These are phyloP conservation scores for Dentipellis fragilis DNA, from an alignment of 768 basidiomycete genomes.

Conservation along the genomic window DNA sequence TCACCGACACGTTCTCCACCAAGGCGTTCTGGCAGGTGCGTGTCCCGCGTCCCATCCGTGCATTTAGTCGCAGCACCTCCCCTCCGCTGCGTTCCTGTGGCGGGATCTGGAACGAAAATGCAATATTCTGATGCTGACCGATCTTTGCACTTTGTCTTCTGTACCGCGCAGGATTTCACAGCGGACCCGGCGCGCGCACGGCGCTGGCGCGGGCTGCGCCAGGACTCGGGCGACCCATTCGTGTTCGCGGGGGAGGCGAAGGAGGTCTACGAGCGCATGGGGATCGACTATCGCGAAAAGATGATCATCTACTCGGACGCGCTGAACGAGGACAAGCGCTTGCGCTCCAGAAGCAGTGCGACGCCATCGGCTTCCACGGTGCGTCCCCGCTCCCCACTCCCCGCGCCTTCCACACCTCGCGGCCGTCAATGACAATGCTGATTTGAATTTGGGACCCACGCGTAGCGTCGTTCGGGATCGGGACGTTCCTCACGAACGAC, in stretches of 20 bases:
- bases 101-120: neutral
- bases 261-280: slow-evolving; percentile 58
- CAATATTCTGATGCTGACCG: neutral
- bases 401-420: neutral
- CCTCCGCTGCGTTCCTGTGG: neutral
- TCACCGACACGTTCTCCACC: slow-evolving; percentile 95
- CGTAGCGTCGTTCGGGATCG: slow-evolving; percentile 84
- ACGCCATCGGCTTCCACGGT: slow-evolving; percentile 65
- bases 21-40: slow-evolving; percentile 70
- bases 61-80: neutral
- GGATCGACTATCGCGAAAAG: slow-evolving; percentile 57
- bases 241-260: slow-evolving; percentile 69
- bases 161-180: slow-evolving; percentile 41
- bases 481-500: slow-evolving; percentile 88
- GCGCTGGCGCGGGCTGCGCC: slow-evolving; percentile 77
- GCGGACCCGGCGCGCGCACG: slow-evolving; percentile 46
- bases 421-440: neutral
- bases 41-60: neutral
- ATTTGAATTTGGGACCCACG: neutral
- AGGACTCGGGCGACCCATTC: slow-evolving; percentile 90
- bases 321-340: slow-evolving; percentile 64
- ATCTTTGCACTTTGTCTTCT: neutral
- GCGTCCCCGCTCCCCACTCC: slow-evolving; percentile 6
- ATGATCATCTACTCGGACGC: slow-evolving; percentile 79
- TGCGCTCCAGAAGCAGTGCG: slow-evolving; percentile 58